phyloP scores from a whole-genome alignment of 371 early-diverging fungal genomes.

The Basidiobolus meristosporus region DNA sequence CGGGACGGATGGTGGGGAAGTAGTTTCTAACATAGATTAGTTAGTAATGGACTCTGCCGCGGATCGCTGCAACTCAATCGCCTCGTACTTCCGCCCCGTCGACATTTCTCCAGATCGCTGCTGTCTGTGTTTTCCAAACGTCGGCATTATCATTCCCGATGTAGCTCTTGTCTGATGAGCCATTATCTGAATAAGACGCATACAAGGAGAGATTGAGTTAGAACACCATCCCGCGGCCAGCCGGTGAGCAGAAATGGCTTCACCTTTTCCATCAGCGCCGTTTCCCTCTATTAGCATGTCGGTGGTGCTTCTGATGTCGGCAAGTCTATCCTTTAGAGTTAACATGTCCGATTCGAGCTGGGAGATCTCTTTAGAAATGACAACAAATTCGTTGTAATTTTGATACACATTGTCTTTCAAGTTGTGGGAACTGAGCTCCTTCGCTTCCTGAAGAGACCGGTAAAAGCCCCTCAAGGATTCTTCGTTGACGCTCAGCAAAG shows the following conservation, averaged over 20 bases:
- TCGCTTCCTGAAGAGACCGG: slow-evolving; percentile 41
- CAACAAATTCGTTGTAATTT: slow-evolving; percentile 87
- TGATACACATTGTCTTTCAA: slow-evolving; percentile 78
- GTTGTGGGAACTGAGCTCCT: slow-evolving; percentile 57
- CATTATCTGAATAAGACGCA: no score
- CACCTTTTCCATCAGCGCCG: slow-evolving; percentile 2
- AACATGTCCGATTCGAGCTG: slow-evolving; percentile 50
- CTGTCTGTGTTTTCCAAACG: no score
- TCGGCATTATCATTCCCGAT: no score
- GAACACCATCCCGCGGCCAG: no score
- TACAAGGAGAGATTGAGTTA: no score
- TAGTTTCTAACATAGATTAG: slow-evolving; percentile 22
- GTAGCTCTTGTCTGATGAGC: no score
- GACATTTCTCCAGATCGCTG: no score
- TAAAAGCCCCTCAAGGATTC: slow-evolving; percentile 36
- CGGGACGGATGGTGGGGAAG: slow-evolving; percentile 53
- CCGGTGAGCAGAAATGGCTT: no score
- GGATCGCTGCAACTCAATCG: no score
- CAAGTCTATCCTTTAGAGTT: slow-evolving; percentile 23
- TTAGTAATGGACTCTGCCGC: slow-evolving; percentile 2
- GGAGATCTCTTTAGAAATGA: slow-evolving; percentile 84
- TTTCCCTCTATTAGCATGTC: slow-evolving; percentile 20
- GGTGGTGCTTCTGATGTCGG: slow-evolving; percentile 28
- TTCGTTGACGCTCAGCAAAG: slow-evolving; percentile 31
- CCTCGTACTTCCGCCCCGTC: no score